These are phyloP conservation scores for Chloranthus sessilifolius DNA, from an alignment of 164 flowering plant genomes.

Conservation along the genomic window DNA sequence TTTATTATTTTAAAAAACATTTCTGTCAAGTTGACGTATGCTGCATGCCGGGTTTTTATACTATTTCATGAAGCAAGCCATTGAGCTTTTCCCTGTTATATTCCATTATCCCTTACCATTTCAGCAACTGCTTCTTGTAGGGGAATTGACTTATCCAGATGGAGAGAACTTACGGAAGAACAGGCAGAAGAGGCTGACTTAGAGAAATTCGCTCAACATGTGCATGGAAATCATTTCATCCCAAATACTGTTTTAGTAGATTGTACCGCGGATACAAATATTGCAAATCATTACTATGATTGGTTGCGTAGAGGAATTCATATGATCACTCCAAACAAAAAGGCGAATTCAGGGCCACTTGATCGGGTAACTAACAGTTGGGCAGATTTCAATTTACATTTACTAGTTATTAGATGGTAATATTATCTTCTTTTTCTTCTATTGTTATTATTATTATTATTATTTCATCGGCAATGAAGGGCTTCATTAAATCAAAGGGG, in stretches of 20 bases:
- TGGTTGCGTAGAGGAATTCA: slow-evolving; percentile 95
- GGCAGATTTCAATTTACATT: too few relatives aligned
- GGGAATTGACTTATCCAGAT: slow-evolving; percentile 72
- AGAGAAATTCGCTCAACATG: slow-evolving; percentile 72
- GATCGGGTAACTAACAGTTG: slow-evolving; percentile 88
- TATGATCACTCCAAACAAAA: slow-evolving; percentile 91
- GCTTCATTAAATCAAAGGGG: too few relatives aligned
- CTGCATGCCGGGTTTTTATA: neutral
- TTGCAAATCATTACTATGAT: slow-evolving; percentile 71
- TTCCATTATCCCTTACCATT: neutral
- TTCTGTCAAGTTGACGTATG: neutral
- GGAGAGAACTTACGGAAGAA: slow-evolving; percentile 67
- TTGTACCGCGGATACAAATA: slow-evolving; percentile 73
- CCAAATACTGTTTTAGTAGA: slow-evolving; percentile 91
- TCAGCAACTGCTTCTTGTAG: slow-evolving; percentile 27
- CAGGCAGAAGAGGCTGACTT: slow-evolving; percentile 72
- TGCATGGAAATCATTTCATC: slow-evolving; percentile 83
- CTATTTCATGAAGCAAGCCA: neutral
- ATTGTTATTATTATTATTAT: too few relatives aligned
- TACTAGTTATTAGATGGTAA: too few relatives aligned
- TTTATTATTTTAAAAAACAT: too few relatives aligned
- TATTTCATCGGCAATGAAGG: too few relatives aligned
- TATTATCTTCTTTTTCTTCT: too few relatives aligned
- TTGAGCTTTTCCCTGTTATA: neutral
- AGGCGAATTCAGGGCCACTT: slow-evolving; percentile 98